phyloP scores from a whole-genome alignment of 768 basidiomycete species.

The Collybia sordida region DNA sequence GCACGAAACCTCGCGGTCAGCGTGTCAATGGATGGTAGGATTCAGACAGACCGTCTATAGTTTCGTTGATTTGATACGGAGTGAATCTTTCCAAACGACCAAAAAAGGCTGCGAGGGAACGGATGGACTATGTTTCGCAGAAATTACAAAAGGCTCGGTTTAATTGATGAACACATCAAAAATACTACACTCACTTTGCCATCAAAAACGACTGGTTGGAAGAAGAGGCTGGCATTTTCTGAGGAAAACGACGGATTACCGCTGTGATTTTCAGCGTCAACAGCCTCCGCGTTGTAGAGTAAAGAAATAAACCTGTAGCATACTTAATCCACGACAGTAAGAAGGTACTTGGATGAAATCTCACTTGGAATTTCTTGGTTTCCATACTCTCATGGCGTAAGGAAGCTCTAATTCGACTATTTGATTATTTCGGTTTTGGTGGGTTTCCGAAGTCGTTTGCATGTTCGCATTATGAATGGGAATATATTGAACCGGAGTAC shows the following conservation, averaged over 20 bases:
- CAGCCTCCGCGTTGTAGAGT: slow-evolving; percentile 58
- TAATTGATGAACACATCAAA: neutral
- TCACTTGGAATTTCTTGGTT: slow-evolving; percentile 52
- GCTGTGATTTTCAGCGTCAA: slow-evolving; percentile 33
- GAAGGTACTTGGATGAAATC: neutral
- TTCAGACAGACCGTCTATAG: slow-evolving; percentile 12
- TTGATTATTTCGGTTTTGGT: slow-evolving; percentile 18
- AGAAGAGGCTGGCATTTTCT: slow-evolving; percentile 36
- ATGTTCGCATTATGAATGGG: slow-evolving; percentile 14
- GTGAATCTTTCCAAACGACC: slow-evolving; percentile 62
- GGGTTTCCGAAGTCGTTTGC: neutral
- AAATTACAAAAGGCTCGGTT: neutral
- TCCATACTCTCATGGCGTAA: slow-evolving; percentile 60
- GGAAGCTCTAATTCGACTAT: slow-evolving; percentile 50
- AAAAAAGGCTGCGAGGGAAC: slow-evolving; percentile 54
- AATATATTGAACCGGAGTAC: slow-evolving; percentile 38
- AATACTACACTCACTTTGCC: slow-evolving; percentile 44
- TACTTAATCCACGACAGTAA: neutral
- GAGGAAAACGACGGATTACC: slow-evolving; percentile 11
- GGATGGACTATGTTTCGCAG: slow-evolving; percentile 41
- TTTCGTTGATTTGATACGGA: slow-evolving; percentile 20
- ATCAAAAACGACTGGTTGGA: slow-evolving; percentile 61
- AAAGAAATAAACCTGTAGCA: slow-evolving; percentile 35
- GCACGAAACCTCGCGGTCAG: neutral
- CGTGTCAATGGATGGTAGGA: no score